Evolutionary conservation across 768 basidiomycete genomes (phyloP).

Genomic region (Boletus rex-veris): DNA sequence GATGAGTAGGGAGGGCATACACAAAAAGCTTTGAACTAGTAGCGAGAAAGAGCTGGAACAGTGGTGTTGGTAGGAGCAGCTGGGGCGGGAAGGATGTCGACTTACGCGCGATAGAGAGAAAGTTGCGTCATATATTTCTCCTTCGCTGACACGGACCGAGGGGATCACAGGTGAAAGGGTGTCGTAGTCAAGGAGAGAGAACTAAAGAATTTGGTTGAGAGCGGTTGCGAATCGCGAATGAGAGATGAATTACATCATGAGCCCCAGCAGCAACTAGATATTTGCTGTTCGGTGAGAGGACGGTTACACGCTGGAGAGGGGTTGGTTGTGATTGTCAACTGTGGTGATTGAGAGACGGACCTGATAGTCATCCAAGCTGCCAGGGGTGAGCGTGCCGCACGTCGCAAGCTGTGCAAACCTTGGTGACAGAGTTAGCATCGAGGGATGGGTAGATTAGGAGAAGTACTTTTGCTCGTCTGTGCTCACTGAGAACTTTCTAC

Average conservation of each 20-base stretch:
- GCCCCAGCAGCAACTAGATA: conserved; percentile 71
- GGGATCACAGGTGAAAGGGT: conserved; percentile 47
- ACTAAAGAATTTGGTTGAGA: conserved; percentile 33
- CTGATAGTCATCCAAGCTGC: conserved; percentile 78
- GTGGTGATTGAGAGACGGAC: conserved; percentile 38
- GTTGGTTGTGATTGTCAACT: conserved; percentile 1
- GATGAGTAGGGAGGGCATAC: conserved; percentile 48
- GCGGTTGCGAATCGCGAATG: conserved; percentile 11
- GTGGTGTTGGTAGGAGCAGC: not conserved
- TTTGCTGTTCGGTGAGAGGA: conserved; percentile 65
- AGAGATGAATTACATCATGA: conserved; percentile 51
- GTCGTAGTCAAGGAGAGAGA: conserved; percentile 66
- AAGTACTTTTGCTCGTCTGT: conserved; percentile 55
- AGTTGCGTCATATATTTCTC: conserved; percentile 84
- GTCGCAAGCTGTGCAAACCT: conserved; percentile 36
- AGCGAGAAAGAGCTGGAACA: conserved; percentile 56
- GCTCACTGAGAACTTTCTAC: conserved; percentile 60
- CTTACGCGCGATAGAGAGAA: conserved; percentile 67
- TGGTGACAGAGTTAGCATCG: conserved; percentile 7
- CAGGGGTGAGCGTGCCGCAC: conserved; percentile 57
- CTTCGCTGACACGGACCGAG: conserved; percentile 52
- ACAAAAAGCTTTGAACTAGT: conserved; percentile 63
- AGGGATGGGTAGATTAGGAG: not conserved
- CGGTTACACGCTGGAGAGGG: conserved; percentile 69
- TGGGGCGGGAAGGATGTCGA: conserved; percentile 1